A percentile compares a stretch with the other conserved stretches of the same genome.
Conservation (phyloP, 805 yeast genomes). For the Hanseniaspora clermontiae region DNA sequence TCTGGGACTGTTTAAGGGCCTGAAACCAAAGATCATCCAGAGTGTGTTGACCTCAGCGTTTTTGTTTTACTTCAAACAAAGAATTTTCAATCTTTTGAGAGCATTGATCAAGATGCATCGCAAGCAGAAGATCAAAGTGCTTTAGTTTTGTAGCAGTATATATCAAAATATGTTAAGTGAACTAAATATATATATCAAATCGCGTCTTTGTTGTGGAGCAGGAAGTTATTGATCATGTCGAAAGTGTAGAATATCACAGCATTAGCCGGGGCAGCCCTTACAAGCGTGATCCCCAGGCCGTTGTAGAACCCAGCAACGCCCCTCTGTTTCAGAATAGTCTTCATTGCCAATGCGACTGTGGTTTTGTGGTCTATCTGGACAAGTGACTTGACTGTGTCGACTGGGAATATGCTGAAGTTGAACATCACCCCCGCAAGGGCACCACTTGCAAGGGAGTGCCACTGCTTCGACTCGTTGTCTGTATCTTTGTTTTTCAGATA, state of each 20-base stretch:
- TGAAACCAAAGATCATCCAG: constrained; percentile 66
- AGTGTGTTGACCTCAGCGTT: constrained; percentile 82
- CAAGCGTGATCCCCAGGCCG: constrained; percentile 71
- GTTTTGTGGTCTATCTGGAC: constrained; percentile 38
- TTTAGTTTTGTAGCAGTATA: neutral
- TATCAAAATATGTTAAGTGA: neutral
- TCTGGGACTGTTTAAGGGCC: constrained; percentile 69
- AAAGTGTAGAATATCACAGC: constrained; percentile 75
- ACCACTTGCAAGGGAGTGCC: constrained; percentile 61
- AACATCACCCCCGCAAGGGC: constrained; percentile 77
- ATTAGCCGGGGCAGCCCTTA: constrained; percentile 79
- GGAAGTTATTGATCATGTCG: constrained; percentile 41
- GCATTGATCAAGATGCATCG: neutral
- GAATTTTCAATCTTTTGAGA: constrained; percentile 35
- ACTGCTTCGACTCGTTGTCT: constrained; percentile 27
- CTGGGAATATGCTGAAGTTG: constrained; percentile 71
- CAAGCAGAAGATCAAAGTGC: neutral
- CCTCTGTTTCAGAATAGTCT: constrained; percentile 31
- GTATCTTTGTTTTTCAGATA: constrained; percentile 17
- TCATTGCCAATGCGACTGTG: constrained; percentile 26
- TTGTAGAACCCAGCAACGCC: constrained; percentile 68
- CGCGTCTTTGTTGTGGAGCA: constrained; percentile 15
- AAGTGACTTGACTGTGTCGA: constrained; percentile 78
- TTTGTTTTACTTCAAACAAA: constrained; percentile 81
- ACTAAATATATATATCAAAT: neutral